Base-by-base conservation (phyloP, 208 protist species). In the Kentomonas sorsogonicus region DNA sequence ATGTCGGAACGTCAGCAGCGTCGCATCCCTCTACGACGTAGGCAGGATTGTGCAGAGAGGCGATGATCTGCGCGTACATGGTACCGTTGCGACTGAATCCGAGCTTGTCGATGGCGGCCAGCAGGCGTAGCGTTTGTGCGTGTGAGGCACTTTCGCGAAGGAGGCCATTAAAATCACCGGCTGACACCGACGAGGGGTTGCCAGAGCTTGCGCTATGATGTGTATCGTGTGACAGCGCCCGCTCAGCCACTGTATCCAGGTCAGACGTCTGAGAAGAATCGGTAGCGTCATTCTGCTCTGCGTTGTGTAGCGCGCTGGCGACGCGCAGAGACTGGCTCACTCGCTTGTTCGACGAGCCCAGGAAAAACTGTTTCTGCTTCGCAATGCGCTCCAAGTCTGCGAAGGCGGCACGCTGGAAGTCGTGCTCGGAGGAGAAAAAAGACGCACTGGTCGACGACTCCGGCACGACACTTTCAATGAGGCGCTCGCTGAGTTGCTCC, bases 81-180 rank as follows among this genome's bases (percentile, higher is more conserved):
- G 46, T 31, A n/a, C 59, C 51, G 25, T 74, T 71, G 39, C 51
- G 62, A 20, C 54, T 23, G 20, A 88, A 50, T 31, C 59, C 55
- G 5, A 81, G 41, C 48, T 86, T 87, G 20, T 76, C 63, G 80
- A 94, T 94, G 73, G 88, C 77, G 13, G 47, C 33, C 3, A 91
- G 45, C 3, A 91, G 60, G 16, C 74, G 78, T 6, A 58, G 20
- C 13, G 80, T 83, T 1, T 44, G 46, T 18, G 72, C 66, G 3
- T 71, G 57, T 10, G 67, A 76, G 51, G 50, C 66, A 7, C 76
- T 63, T n/a, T 64, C 61, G 6, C 83, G 77, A 10, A 91, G 65
- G 16, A 94, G 60, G 33, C 83, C 73, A 56, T 65, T 69, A 59
- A 91, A 94, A 59, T 94, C 87, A 9, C 83, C 81, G n/a, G n/a